Percentiles rank a stretch among this genome's conserved stretches.
Evolutionary conservation across 2,329 filamentous ascomycete species (phyloP).

Genomic region (Hymenoscyphus fraxineus): DNA sequence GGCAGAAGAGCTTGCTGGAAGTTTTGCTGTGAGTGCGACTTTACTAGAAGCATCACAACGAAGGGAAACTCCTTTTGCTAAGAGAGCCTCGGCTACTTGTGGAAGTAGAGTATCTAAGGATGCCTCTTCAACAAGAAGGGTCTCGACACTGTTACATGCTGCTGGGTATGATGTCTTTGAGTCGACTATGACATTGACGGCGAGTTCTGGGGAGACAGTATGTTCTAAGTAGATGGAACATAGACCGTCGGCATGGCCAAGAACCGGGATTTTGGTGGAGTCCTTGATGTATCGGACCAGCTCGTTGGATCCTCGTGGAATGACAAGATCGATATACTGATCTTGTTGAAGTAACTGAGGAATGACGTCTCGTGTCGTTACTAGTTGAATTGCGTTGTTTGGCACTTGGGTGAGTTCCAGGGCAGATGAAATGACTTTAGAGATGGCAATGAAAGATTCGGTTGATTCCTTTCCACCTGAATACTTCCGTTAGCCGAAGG

Average conservation of each 20-base stretch:
- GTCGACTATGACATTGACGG: constrained; percentile 75
- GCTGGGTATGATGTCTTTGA: constrained; percentile 93
- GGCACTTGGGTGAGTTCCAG: constrained; percentile 72
- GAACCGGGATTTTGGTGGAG: constrained; percentile 88
- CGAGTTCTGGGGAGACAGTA: constrained; percentile 70
- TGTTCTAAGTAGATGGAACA: constrained; percentile 82
- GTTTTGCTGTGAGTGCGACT: constrained; percentile 50
- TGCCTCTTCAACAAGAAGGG: constrained; percentile 75
- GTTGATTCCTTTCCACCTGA: constrained; percentile 88
- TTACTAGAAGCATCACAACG: constrained; percentile 73
- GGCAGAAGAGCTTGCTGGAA: constrained; percentile 41
- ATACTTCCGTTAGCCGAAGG: constrained; percentile 11
- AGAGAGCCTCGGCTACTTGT: constrained; percentile 66
- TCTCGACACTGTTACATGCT: constrained; percentile 93
- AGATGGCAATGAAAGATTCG: constrained; percentile 90
- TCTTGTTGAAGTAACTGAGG: constrained; percentile 83
- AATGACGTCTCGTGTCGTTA: constrained; percentile 88
- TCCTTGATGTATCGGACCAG: constrained; percentile 71
- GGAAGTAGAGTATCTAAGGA: constrained; percentile 67
- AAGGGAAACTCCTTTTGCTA: constrained; percentile 73
- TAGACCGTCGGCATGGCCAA: constrained; percentile 92
- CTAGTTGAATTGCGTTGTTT: constrained; percentile 84
- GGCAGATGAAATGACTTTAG: constrained; percentile 75
- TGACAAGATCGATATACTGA: constrained; percentile 87
- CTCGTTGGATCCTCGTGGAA: constrained; percentile 59